A percentile compares a stretch with the other conserved stretches of the same genome.
phyloP scores from a whole-genome alignment of 306 rosid species.

The Sechiopsis laciniata region DNA sequence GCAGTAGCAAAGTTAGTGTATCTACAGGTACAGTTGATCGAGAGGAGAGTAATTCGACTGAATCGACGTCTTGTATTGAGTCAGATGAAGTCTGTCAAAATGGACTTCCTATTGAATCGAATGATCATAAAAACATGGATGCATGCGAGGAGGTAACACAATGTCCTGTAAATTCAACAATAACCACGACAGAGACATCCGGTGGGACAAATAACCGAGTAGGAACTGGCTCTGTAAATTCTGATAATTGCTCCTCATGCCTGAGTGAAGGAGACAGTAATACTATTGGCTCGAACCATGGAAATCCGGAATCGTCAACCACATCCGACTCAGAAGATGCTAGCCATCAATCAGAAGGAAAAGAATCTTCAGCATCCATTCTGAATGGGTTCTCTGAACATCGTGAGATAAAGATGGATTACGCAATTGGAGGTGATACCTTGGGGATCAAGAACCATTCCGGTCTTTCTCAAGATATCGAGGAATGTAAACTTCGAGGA shows the following conservation, averaged over 20 bases:
- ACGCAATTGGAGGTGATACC: constrained; percentile 30
- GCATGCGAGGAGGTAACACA: constrained; percentile 32
- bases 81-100: constrained; percentile 41
- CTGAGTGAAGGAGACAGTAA: constrained; percentile 84
- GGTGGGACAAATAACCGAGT: constrained; percentile 39
- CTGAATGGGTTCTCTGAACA: constrained; percentile 48
- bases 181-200: constrained; percentile 20
- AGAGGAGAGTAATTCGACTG: constrained; percentile 41
- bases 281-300: constrained; percentile 60
- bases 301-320: constrained; percentile 71
- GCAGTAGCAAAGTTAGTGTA: constrained; percentile 29
- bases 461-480: constrained; percentile 33
- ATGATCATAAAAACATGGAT: constrained; percentile 37
- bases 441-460: constrained; percentile 27
- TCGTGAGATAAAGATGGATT: constrained; percentile 41
- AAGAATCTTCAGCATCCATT: constrained; percentile 38
- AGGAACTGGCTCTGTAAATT: constrained; percentile 44
- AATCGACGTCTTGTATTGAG: constrained; percentile 33
- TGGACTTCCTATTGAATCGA: constrained; percentile 29
- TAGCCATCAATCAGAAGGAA: constrained; percentile 69
- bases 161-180: constrained; percentile 23
- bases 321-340: constrained; percentile 90
- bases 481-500: constrained; percentile 37
- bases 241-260: constrained; percentile 78
- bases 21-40: constrained; percentile 38